A percentile compares a stretch with the other conserved stretches of the same genome.
phyloP scores from a whole-genome alignment of 257 asterid genomes.

The Fraxinus pennsylvanica region DNA sequence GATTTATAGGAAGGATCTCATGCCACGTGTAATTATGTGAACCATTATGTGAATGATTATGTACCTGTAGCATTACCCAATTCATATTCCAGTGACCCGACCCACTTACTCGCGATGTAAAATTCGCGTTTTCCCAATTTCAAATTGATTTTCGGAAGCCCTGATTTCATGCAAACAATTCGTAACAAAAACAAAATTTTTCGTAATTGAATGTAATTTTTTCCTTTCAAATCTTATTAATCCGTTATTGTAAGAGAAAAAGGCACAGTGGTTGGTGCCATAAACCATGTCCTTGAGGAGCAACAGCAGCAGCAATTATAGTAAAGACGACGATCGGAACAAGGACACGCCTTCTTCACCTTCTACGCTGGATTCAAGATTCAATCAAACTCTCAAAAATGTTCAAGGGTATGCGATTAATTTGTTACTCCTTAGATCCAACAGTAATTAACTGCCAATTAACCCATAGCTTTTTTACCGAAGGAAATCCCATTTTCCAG shows the following conservation, averaged over 20 bases:
- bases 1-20: too few relatives aligned
- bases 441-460: conserved; percentile 17
- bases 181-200: too few relatives aligned
- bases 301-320: conserved; percentile 38
- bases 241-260: not conserved
- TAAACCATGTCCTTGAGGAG: conserved; percentile 31
- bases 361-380: conserved; percentile 79
- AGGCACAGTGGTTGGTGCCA: not conserved
- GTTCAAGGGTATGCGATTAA: conserved; percentile 77
- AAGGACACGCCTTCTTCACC: conserved; percentile 49
- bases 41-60: too few relatives aligned
- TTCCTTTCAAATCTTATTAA: too few relatives aligned
- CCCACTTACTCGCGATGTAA: too few relatives aligned
- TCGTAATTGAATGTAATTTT: too few relatives aligned
- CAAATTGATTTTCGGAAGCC: too few relatives aligned
- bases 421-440: conserved; percentile 37
- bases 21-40: too few relatives aligned
- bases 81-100: too few relatives aligned
- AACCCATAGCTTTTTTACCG: not conserved
- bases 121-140: too few relatives aligned
- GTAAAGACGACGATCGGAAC: conserved; percentile 51
- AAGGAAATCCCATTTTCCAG: conserved; percentile 11
- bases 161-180: too few relatives aligned
- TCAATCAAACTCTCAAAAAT: conserved; percentile 89
- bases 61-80: too few relatives aligned